phyloP scores from a whole-genome alignment of 805 yeast genomes.

The Wickerhamomyces pijperi region DNA sequence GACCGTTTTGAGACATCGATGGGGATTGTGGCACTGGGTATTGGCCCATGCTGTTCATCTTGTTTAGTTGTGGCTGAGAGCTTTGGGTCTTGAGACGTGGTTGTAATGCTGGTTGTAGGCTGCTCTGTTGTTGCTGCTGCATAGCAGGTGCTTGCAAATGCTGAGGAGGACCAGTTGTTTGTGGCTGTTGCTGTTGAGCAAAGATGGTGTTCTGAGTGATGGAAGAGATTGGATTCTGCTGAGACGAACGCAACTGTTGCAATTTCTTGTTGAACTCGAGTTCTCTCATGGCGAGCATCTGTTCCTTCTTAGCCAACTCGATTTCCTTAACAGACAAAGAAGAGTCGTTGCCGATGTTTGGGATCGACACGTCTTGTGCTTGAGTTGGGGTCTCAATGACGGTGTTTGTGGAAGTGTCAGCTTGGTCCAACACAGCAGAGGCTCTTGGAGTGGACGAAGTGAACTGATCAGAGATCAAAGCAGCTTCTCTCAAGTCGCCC shows the following conservation, averaged over 20 bases:
- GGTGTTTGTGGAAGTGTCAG: too few relatives aligned
- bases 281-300: slow-evolving; percentile 14
- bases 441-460: slow-evolving; percentile 6
- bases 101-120: slow-evolving; percentile 1
- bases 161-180: too few relatives aligned
- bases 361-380: not conserved
- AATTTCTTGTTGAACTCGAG: slow-evolving; percentile 17
- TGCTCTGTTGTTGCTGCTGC: slow-evolving; percentile 2
- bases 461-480: slow-evolving; percentile 12
- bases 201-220: slow-evolving; percentile 5
- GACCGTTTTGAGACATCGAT: slow-evolving; percentile 1
- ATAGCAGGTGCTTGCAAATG: too few relatives aligned
- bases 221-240: not conserved
- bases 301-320: slow-evolving; percentile 17
- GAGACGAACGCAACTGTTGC: slow-evolving; percentile 5
- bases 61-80: slow-evolving; percentile 5
- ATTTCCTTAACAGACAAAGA: slow-evolving; percentile 14
- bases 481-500: slow-evolving; percentile 17
- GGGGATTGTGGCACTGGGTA: slow-evolving; percentile 11
- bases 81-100: slow-evolving; percentile 1
- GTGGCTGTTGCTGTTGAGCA: slow-evolving; percentile 9
- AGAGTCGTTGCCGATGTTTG: slow-evolving; percentile 14
- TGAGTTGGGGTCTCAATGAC: not conserved
- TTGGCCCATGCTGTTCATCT: too few relatives aligned
- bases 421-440: not conserved